A percentile compares a stretch with the other conserved stretches of the same genome.
Evolutionary conservation across 2,329 filamentous ascomycete species (phyloP).

Genomic region (Aureobasidium melanogenum): DNA sequence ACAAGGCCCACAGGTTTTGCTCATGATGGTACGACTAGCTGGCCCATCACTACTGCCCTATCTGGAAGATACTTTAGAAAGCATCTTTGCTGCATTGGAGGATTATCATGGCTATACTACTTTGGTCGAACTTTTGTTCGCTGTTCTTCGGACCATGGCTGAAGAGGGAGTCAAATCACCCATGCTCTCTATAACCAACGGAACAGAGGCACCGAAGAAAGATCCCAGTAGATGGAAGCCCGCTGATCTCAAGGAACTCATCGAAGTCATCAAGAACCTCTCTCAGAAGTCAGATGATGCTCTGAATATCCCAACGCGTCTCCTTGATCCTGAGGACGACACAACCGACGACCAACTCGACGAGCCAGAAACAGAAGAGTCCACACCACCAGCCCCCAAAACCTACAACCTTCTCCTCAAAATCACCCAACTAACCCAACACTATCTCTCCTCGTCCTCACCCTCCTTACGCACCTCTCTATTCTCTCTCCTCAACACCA

Average conservation of each 20-base stretch:
- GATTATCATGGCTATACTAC: conserved; percentile 87
- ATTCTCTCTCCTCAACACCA: conserved; percentile 64
- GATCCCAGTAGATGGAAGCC: conserved; percentile 15
- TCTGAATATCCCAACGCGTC: conserved; percentile 13
- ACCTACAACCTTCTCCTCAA: conserved; percentile 73
- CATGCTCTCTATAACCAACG: conserved; percentile 36
- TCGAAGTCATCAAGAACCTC: conserved; percentile 14
- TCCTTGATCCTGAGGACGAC: background rate
- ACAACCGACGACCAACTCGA: background rate
- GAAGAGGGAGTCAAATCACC: conserved; percentile 63
- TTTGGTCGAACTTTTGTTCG: conserved; percentile 78
- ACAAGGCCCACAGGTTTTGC: conserved; percentile 78
- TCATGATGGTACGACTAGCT: conserved; percentile 88
- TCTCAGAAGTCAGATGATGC: background rate
- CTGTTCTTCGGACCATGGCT: conserved; percentile 72
- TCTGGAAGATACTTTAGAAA: conserved; percentile 81
- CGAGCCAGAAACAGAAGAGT: conserved; percentile 15
- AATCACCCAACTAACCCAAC: conserved; percentile 75
- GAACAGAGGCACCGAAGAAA: background rate
- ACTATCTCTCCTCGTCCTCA: conserved; percentile 81
- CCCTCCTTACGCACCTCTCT: conserved; percentile 69
- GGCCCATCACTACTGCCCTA: conserved; percentile 76
- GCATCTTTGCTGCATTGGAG: conserved; percentile 87
- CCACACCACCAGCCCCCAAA: conserved; percentile 53
- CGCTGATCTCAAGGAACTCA: conserved; percentile 37